Evolutionary conservation across 2,329 filamentous ascomycete genomes (phyloP).

Genomic region (Apiospora koreana): DNA sequence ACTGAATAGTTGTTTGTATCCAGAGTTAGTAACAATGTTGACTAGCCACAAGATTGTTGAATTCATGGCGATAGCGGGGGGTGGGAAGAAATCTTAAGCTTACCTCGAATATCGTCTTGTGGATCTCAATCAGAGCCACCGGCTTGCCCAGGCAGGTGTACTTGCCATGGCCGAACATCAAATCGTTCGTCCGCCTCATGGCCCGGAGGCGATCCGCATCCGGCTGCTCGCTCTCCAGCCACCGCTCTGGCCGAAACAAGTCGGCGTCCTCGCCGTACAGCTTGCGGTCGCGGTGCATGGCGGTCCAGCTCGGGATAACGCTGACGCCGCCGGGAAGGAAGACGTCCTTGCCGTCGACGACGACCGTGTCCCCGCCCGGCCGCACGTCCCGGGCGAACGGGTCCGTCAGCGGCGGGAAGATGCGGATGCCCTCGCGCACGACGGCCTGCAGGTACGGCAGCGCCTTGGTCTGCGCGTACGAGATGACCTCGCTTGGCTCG

Average conservation of each 20-base stretch:
- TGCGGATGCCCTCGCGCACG: conserved; percentile 17
- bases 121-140: conserved; percentile 41
- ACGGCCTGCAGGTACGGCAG: conserved; percentile 13
- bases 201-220: conserved; percentile 22
- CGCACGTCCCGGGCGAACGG: conserved; percentile 14
- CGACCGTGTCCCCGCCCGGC: conserved; percentile 15
- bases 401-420: conserved; percentile 15
- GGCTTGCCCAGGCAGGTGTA: conserved; percentile 40
- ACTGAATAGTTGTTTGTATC: neutral
- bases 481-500: conserved; percentile 21
- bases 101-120: conserved; percentile 39
- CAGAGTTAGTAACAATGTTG: conserved; percentile 13
- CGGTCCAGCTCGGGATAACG: conserved; percentile 12
- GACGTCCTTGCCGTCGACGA: neutral
- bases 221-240: conserved; percentile 3
- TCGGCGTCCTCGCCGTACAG: conserved; percentile 16
- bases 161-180: conserved; percentile 39
- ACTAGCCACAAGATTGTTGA: conserved; percentile 22
- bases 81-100: neutral
- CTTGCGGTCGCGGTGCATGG: conserved; percentile 11
- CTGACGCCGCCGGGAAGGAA: conserved; percentile 16
- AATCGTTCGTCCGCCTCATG: conserved; percentile 34
- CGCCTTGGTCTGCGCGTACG: neutral
- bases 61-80: neutral
- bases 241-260: conserved; percentile 17